Base-by-base conservation (phyloP, 768 basidiomycete genomes). In the Neoboletus subvelutipes region DNA sequence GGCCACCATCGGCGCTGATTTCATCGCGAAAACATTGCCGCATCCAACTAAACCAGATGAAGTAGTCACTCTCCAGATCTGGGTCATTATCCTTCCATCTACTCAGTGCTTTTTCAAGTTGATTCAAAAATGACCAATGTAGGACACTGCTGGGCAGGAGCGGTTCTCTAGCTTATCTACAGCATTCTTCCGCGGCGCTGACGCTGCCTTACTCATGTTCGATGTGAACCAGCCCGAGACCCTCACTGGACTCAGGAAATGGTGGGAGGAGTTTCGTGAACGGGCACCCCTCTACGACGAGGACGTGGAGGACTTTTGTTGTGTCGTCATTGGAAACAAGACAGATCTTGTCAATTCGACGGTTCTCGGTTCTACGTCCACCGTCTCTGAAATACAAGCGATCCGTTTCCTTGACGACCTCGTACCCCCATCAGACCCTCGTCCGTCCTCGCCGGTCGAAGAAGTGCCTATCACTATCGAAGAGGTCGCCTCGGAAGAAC, bases 131-230 rank as follows among this genome's bases (percentile, higher is more conserved):
- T 22, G 47, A 56, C 42, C 41, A 28, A 46, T 58, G 24, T 62
- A 91, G 87, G 91, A 93, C 66, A 92, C 90, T 0, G 89, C 90
- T 1, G 92, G 92, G 2, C 92, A 94, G 69, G 92, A 94, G 65
- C 83, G 92, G 5, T 94, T 94, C 75, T 90, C 90, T 1, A 86
- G 82, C 40, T 79, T 94, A 18, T 90, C 91, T 0, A 77, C 82
- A 0, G 90, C 92, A 0, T 94, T 94, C 73, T 94, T 92, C 63
- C 83, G 92, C 7, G 89, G 89, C 2, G 89, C 91, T 3, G 90
- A 93, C 64, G 92, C 91, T 1, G 90, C 81, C 1, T 58, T 94
- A 17, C 80, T 94, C 61, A 82, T 92, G 76, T 94, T 88, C 69
- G 90, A 93, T 65, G 87, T 89, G 31, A 90, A 86, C 61, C 68